Base-by-base conservation (phyloP, 2,329 filamentous ascomycete species). In the Didymella keratinophila region DNA sequence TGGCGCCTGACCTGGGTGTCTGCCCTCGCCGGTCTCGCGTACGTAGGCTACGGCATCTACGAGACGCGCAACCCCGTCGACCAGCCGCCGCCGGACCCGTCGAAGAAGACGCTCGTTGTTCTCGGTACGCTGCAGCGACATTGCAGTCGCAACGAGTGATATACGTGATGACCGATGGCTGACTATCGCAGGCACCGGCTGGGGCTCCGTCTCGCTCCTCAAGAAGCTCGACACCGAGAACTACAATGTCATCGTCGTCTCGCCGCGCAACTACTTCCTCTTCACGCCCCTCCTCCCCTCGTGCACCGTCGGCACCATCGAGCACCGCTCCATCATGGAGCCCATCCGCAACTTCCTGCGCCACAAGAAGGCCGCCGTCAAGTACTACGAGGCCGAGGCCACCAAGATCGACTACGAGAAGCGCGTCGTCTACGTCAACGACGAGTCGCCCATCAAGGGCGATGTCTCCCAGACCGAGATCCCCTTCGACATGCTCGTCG, bases 261-360 rank as follows among this genome's bases (percentile, higher is more conserved):
- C 95, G 48, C 95, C 95, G 53, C 92, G 95, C 77, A 99, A 99
- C 83, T 99, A 97, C 87, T 99, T 99, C 88, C 89, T 99, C 69
- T 99, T 99, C 86, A 99, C 95, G 28, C 95, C 95, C 60, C 88
- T 99, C 59, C 87, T 99, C 62, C 95, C 95, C 66, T 98, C 94
- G 76, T 99, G 95, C 82, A 98, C 95, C 51, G 97, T 94, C 67
- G 95, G 95, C 72, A 90, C 92, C 71, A 95, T 99, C 79, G 95
- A 99, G 85, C 95, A 98, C 83, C 92, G 95, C 78, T 98, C 93
- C 75, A 99, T 99, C 80, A 99, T 99, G 95, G 95, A 99, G 83
- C 95, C 95, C 56, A 90, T 99, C 72, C 92, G 95, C 76, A 92
- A 95, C 78, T 97, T 99, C 78, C 86, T 97, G 69, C 91, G 93